Base-by-base conservation (phyloP, 2,329 filamentous ascomycete species). In the Colletotrichum sp. region DNA sequence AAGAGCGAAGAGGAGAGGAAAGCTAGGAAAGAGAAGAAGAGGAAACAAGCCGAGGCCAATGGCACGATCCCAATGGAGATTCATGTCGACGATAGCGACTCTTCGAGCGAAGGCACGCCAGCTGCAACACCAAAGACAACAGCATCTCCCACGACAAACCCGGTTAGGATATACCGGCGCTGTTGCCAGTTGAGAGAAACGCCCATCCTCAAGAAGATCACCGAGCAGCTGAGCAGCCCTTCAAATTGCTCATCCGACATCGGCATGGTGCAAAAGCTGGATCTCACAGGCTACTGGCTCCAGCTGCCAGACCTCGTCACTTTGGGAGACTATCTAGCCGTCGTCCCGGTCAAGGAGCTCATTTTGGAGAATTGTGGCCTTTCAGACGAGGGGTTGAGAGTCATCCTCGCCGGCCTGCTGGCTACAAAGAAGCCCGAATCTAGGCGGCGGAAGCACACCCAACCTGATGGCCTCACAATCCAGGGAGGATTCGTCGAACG, bases 171-270 rank as follows among this genome's bases (percentile, higher is more conserved):
- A 81, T 99, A 99, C 84, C 92, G 96, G 78, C 91, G 97, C 81
- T 99, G 97, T 83, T 99, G 97, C 82, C 96, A 99, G 82, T 87
- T 99, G 34, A 92, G 97, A 74, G 97, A 99, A 85, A 98, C 96
- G 0, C 95, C 96, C 0, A 96, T 98, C 68, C 87, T 99, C 24
- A 98, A 98, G 84, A 95, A 95, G 81, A 94, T 99, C 63, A 96
- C 95, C 0, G 95, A 98, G 81, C 96, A 98, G 83, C 93, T 99
- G 6, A 92, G 91, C 48, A 92, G 93, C 48, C 90, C 93, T 2
- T 89, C 91, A n/a, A 94, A 94, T 66, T 91, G 89, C 34, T 89
- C 93, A 12, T 84, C 90, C 3, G 89, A 92, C 59, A 91, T 93
- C 1, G 96, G 96, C n/a, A 90, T 95, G 16, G 94, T 99, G 2